A percentile compares a stretch with the other conserved stretches of the same genome.
These are phyloP conservation scores for Mallotus repandus DNA, from an alignment of 441 rosid species.

Conservation along the genomic window DNA sequence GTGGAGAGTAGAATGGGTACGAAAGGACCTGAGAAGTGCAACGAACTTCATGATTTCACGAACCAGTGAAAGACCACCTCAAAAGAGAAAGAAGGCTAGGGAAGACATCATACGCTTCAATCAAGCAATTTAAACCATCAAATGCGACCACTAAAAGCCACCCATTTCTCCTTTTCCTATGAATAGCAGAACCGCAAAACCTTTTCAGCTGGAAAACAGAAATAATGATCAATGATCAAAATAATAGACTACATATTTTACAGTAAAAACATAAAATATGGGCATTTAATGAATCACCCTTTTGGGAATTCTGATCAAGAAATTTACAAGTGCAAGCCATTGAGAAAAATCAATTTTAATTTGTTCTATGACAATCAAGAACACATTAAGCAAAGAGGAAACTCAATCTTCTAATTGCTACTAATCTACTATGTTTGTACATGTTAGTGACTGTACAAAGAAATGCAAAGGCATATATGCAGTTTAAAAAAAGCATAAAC, in stretches of 20 bases:
- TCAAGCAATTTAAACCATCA: conserved; percentile 7
- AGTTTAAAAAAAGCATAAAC: no score
- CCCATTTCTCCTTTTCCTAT: not conserved
- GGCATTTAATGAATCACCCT: not conserved
- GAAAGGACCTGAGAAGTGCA: conserved; percentile 34
- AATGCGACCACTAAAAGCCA: not conserved
- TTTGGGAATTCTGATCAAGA: no score
- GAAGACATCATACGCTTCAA: not conserved
- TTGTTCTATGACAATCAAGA: not conserved
- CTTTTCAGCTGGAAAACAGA: not conserved
- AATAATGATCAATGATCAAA: not conserved
- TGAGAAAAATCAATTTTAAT: not conserved
- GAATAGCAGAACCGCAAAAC: not conserved
- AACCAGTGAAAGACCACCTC: conserved; percentile 6
- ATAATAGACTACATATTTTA: not conserved
- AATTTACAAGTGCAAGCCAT: not conserved
- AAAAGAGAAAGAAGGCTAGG: not conserved
- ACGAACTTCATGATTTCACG: conserved; percentile 42
- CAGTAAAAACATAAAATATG: not conserved
- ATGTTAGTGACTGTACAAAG: no score
- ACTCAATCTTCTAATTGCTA: no score
- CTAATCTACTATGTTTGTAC: no score
- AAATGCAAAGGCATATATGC: no score
- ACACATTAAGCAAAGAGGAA: not conserved
- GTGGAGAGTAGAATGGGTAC: conserved; percentile 26